Evolutionary conservation across 2,329 filamentous ascomycete species (phyloP), one percentile per base, ranked within the genome.

Genomic region (Furcasterigmium sp.): DNA sequence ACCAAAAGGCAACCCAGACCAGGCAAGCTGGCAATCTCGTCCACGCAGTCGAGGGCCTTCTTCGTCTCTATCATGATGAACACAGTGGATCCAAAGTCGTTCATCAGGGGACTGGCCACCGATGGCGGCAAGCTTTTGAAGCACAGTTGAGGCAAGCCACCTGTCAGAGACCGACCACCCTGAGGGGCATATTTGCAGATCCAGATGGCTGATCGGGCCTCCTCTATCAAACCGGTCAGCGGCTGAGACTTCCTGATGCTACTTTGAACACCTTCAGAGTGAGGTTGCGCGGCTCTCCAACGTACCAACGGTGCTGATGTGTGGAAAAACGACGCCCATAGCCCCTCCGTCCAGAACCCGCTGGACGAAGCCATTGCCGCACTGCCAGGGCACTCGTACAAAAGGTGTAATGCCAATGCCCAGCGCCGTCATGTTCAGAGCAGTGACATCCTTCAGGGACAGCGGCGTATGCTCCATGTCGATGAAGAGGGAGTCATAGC

Each of bases 391-490:
- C 1, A 57, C 55, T 8, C 60, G 52, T 2, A 62, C 59, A 26
- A 62, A 53, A 3, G 59, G 58, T 1, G 57, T 53, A 18, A 59
- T 53, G 20, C 58, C 59, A 1, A 48, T 50, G 14, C 47, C 47
- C 10, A 55, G 39, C 4, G 46, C 55, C 0, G 57, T 44, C 8
- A 49, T 48, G 47, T 53, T 60, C 3, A 61, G 41, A 28, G 54
- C 51, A 39, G 50, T 51, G 3, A 53, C 48, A 13, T 57, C 47
- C 11, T 50, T 44, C 11, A 62, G 40, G 2, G 58, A 52, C 8
- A 62, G 41, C 5, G 49, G 46, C 5, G 60, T 55, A 45, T 63
- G 61, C 43, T 65, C 60, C 25, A 63, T 51, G 36, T 65, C 62
- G 46, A 65, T 61, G 51, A 64, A 61, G 15, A 34, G 30, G 14